These are phyloP conservation scores for Sarocladium brachiariae DNA, from an alignment of 2,329 filamentous ascomycete genomes.

Conservation along the genomic window DNA sequence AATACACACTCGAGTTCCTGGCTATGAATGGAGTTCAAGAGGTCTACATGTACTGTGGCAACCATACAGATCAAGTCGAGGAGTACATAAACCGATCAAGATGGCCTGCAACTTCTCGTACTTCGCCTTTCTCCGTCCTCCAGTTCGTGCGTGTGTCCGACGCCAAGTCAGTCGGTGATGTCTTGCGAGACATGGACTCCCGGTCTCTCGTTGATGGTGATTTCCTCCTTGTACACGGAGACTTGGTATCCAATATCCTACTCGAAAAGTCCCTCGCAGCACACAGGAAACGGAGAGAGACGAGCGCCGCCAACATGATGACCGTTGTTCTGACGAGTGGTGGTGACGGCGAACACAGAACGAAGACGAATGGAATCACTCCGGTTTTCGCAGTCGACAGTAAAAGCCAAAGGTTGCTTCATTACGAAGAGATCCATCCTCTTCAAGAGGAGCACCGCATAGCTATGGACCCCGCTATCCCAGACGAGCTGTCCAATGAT, in stretches of 20 bases:
- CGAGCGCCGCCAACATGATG: constrained; percentile 95
- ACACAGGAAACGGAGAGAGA: constrained; percentile 72
- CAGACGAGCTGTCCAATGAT: constrained; percentile 62
- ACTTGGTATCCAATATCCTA: constrained; percentile 82
- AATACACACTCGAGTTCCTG: constrained; percentile 95
- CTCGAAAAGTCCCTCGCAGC: constrained; percentile 72
- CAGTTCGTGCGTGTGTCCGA: constrained; percentile 80
- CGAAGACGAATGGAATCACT: constrained; percentile 66
- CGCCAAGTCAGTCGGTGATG: constrained; percentile 83
- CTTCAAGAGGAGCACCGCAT: constrained; percentile 58
- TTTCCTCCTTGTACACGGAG: constrained; percentile 87
- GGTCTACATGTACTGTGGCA: constrained; percentile 85
- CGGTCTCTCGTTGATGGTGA: constrained; percentile 80
- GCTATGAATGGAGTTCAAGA: constrained; percentile 93
- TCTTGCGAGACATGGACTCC: constrained; percentile 86
- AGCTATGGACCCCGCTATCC: constrained; percentile 70
- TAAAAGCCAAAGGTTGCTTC: constrained; percentile 71
- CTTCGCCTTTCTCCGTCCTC: constrained; percentile 66
- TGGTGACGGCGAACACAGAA: constrained; percentile 62
- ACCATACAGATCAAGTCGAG: constrained; percentile 82
- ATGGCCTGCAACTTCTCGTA: constrained; percentile 54
- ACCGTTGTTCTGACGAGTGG: constrained; percentile 84
- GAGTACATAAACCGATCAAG: constrained; percentile 73
- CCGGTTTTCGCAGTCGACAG: constrained; percentile 85
- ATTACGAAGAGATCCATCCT: constrained; percentile 87